Evolutionary conservation across 768 basidiomycete species (phyloP), one percentile per base, ranked within the genome.

Genomic region (Psilocybe cubensis): DNA sequence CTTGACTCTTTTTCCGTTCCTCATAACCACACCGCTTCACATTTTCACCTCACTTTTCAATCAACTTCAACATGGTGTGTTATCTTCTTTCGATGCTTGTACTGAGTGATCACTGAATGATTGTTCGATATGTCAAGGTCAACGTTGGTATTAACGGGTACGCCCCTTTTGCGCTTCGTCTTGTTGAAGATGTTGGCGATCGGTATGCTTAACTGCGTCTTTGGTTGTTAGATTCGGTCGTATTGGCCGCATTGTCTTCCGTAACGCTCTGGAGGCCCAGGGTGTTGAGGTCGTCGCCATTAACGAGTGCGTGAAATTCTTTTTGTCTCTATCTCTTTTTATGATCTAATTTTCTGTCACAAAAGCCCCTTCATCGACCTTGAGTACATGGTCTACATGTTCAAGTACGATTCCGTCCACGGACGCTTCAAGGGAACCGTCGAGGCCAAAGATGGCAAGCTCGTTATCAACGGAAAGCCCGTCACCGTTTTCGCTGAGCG

Each of bases 301-400:
- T 68, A 98, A 98, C 82, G 94, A 96, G 92, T 96, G 66, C 68
- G 93, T 70, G n/a, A n/a, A n/a, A n/a, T 44, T 23, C 23, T 47
- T 28, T 47, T 41, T 46, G 35, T 44, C 20, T 53, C 21, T 18
- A 28, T 12, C 24, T 25, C 23, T 42, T 47, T 54, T 28, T 40
- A 23, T n/a, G 40, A 27, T 57, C 25, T 60, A 14, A 57, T 46
- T 9, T 20, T 14, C 31, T 25, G 24, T 17, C 31, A 9, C n/a
- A 45, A 23, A 64, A 96, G 94, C 77, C 96, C 96, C 54, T 99
- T 98, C 88, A 98, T 99, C 63, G 88, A 93, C 72, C 87, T 96
- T 65, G 83, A 88, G 2, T 98, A 99, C 87, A 97, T 98, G 96
- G 90, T 95, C 72, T 97, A 97, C 85, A 94, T 97, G 94, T 96